These are phyloP conservation scores for Gautieria morchelliformis DNA, from an alignment of 768 basidiomycete species.

Conservation along the genomic window DNA sequence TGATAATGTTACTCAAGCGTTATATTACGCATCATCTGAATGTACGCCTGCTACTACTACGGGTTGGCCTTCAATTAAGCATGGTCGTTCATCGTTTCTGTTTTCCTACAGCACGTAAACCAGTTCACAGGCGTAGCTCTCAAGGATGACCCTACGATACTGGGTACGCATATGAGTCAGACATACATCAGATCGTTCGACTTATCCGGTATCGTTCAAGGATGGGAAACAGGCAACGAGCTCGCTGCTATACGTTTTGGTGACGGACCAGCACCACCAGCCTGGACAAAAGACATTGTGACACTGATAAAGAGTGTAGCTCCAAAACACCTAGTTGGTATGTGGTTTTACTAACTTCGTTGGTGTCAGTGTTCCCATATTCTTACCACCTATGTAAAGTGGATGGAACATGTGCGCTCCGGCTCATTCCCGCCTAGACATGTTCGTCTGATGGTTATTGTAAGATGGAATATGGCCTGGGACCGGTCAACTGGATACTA, in stretches of 20 bases:
- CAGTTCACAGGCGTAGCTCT: constrained; percentile 18
- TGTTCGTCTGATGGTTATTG: not conserved
- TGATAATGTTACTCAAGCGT: not conserved
- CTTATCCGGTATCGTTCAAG: not conserved
- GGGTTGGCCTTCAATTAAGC: constrained; percentile 5
- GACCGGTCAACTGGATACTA: constrained; percentile 11
- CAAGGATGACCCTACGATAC: constrained; percentile 21
- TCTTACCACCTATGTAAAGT: not conserved
- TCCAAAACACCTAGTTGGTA: constrained; percentile 18
- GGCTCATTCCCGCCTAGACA: not conserved
- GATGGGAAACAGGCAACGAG: constrained; percentile 23
- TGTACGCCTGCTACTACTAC: constrained; percentile 2
- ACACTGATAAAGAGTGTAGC: constrained; percentile 19
- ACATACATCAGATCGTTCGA: not conserved
- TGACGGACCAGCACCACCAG: constrained; percentile 18
- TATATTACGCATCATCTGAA: constrained; percentile 19
- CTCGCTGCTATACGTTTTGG: constrained; percentile 16
- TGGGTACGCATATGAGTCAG: constrained; percentile 4
- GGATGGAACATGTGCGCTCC: constrained; percentile 14
- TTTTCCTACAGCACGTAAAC: constrained; percentile 17
- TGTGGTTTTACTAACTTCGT: not conserved
- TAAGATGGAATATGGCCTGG: constrained; percentile 15
- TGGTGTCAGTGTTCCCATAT: not conserved
- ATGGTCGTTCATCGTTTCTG: constrained; percentile 1
- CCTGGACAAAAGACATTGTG: constrained; percentile 18